Evolutionary conservation across 345 rosid genomes (phyloP).

Genomic region (Raphanus raphanistrum): DNA sequence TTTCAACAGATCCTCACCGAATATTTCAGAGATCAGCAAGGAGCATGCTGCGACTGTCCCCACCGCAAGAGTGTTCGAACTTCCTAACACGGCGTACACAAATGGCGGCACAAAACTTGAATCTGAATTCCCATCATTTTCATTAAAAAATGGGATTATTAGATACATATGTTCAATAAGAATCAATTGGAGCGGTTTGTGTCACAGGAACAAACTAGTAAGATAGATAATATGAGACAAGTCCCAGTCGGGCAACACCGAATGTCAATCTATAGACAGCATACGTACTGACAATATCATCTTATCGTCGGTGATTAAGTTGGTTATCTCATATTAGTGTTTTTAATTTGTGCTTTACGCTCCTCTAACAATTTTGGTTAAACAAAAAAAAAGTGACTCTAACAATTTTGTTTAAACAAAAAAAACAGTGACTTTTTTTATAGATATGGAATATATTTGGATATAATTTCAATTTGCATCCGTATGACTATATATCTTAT

Average conservation of each 20-base stretch:
- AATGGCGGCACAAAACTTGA: slow-evolving; percentile 88
- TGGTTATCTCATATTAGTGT: neutral
- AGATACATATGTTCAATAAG: neutral
- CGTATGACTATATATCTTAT: neutral
- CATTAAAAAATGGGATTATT: neutral
- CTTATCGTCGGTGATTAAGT: neutral
- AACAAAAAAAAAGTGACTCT: neutral
- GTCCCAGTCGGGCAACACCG: neutral
- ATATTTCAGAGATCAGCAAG: slow-evolving; percentile 52
- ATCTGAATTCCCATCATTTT: slow-evolving; percentile 43
- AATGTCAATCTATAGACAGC: neutral
- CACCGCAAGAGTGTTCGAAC: slow-evolving; percentile 79
- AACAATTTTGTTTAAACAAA: neutral
- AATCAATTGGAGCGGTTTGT: neutral
- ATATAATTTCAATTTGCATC: neutral
- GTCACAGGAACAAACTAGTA: neutral
- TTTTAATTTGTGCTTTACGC: neutral
- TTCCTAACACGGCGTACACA: slow-evolving; percentile 74
- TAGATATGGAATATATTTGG: neutral
- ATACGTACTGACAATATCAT: neutral
- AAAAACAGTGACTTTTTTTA: neutral
- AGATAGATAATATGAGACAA: slow-evolving; percentile 2
- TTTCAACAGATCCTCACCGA: slow-evolving; percentile 43
- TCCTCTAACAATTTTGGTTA: neutral
- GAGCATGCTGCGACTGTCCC: slow-evolving; percentile 91